These are phyloP conservation scores for Sonneratia caseolaris DNA, from an alignment of 345 rosid genomes.

Conservation along the genomic window DNA sequence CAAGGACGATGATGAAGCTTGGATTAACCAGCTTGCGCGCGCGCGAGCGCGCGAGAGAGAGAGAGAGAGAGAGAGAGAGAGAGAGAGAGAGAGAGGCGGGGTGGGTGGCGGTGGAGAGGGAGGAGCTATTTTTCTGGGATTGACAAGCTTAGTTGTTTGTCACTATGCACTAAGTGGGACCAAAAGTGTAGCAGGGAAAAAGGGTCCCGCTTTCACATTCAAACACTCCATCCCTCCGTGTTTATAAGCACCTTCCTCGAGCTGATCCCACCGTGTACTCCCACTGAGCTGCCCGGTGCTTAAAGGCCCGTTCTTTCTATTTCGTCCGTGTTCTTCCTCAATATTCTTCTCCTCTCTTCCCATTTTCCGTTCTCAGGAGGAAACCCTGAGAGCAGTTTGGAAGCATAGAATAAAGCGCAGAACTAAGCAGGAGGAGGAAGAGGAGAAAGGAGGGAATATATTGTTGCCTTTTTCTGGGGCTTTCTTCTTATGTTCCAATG, in stretches of 20 bases:
- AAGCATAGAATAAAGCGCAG: slow-evolving; percentile 6
- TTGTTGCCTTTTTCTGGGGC: slow-evolving; percentile 1
- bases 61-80: not conserved
- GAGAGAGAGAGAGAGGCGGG: not conserved
- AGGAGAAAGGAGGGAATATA: not conserved
- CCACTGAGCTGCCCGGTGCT: not conserved
- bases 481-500: slow-evolving; percentile 4
- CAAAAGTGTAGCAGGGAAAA: not conserved
- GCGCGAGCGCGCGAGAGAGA: too few species aligned
- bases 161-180: not conserved
- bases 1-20: too few species aligned
- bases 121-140: not conserved
- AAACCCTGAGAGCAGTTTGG: not conserved
- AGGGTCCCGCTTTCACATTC: slow-evolving; percentile 8
- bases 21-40: too few species aligned
- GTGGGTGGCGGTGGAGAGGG: not conserved
- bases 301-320: too few species aligned
- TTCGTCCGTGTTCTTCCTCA: not conserved
- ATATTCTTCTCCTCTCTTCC: not conserved
- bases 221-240: slow-evolving; percentile 2
- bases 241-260: slow-evolving; percentile 4
- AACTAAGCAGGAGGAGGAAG: not conserved
- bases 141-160: not conserved
- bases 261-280: not conserved
- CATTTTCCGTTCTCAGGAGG: slow-evolving; percentile 1